Base-by-base conservation (phyloP, 2,329 filamentous ascomycete genomes). In the Xenoacremonium recifei region DNA sequence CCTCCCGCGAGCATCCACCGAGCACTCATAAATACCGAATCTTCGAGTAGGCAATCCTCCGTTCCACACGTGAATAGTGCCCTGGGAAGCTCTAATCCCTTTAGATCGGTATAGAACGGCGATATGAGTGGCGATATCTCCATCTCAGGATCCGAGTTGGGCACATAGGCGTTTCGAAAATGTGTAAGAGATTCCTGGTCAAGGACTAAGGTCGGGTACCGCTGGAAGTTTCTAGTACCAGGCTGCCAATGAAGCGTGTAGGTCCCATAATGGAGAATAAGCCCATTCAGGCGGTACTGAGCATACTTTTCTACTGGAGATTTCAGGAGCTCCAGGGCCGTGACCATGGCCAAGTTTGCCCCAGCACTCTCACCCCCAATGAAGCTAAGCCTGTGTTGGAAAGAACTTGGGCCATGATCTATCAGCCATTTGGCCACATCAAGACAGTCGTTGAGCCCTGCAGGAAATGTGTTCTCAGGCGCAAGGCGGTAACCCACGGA, bases 401-500 rank as follows among this genome's bases (percentile, higher is more conserved):
- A 44, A 4, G 31, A 16, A 17, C 29, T 18, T 6, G 23, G 21
- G 11, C 34, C 40, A 9, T 44, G 21, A 17, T 76, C 69, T 19
- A 76, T 59, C 2, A 82, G 63, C 58, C 74, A 76, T 44, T 76
- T 71, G 0, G 69, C 78, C 4, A 69, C 75, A 53, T 82, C 79
- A 51, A 73, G 71, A 59, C 76, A 79, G 56, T 83, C 80, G 39
- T 82, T 66, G 4, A 71, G 68, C 0, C 68, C 73, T 0, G 67
- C 68, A 0, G 80, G 79, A 55, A 71, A 82, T 0, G 77, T 76
- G 50, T 81, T 45, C 54, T 84, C 79, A 0, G 80, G 80, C 0
- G 79, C 78, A 15, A 80, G 69, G 20, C 80, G 68, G 55, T 84
- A 84, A 1, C 78, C 79, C 6, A 82, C 69, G 1, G 72, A 77